Evolutionary conservation across 495 filamentous ascomycete species (phyloP).

Genomic region (Penicillium argentinense): DNA sequence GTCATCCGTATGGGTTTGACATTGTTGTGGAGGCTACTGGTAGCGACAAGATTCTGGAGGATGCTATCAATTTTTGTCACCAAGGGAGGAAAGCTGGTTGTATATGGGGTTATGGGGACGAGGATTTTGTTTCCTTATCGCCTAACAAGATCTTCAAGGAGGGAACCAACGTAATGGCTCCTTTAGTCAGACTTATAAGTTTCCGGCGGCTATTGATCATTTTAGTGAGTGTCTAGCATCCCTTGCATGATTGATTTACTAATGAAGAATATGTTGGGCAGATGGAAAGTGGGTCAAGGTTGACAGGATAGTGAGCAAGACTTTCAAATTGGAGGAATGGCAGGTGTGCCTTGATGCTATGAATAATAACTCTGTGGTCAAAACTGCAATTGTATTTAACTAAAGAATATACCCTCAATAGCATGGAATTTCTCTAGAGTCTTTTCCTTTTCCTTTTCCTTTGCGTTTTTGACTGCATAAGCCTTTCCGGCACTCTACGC

Average conservation of each 20-base stretch:
- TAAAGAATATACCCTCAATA: too few relatives aligned
- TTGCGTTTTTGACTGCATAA: too few relatives aligned
- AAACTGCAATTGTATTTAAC: constrained; percentile 70
- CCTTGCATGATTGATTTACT: neutral
- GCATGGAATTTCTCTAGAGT: too few relatives aligned
- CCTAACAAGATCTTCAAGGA: constrained; percentile 66
- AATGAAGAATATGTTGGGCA: constrained; percentile 44
- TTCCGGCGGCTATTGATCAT: constrained; percentile 70
- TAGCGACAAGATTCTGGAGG: constrained; percentile 64
- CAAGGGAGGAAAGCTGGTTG: constrained; percentile 66
- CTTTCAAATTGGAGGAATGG: constrained; percentile 49
- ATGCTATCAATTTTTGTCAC: constrained; percentile 68
- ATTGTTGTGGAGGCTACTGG: constrained; percentile 67
- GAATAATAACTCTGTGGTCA: constrained; percentile 67
- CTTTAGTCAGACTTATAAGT: constrained; percentile 72
- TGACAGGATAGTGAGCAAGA: constrained; percentile 52
- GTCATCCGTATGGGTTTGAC: constrained; percentile 71
- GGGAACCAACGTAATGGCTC: constrained; percentile 71
- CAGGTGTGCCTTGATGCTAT: constrained; percentile 43
- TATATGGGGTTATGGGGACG: constrained; percentile 67
- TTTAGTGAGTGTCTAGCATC: constrained; percentile 12
- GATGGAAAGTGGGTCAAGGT: constrained; percentile 51
- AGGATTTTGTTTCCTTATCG: constrained; percentile 61
- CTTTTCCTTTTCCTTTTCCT: too few relatives aligned
- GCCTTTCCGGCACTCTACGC: too few relatives aligned